Base-by-base conservation (phyloP, 257 asterid species). In the Solanum clarkiae region DNA sequence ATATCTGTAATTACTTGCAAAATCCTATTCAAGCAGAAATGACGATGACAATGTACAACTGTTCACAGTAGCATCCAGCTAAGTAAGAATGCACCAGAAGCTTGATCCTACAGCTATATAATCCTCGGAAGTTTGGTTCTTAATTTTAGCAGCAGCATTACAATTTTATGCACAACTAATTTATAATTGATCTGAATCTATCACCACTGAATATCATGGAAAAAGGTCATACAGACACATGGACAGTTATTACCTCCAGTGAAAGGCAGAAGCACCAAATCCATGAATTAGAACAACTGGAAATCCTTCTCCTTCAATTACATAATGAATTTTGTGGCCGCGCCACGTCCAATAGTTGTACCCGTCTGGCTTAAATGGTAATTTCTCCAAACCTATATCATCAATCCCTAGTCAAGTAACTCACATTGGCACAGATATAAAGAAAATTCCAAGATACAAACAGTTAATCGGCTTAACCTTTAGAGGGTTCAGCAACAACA, bases 261-360 rank as follows among this genome's bases (percentile, higher is more conserved):
- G 99, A 88, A 88, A 96, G 29, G 99, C 97, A 86, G 99, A 96
- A 92, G 98, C 98, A 47, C 99, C 99, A 88, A 96, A 96, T 1
- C 99, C 99, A 90, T 96, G 99, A 91, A 96, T 92, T 32, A 94
- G 93, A 89, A 96, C 95, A 87, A 96, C 88, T 59, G 99, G 98
- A 66, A 55, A 51, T 4, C 99, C 99, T 84, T 96, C 97, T 84
- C 99, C 99, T 92, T 96, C 92, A 62, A 89, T 98, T 29, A 96
- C 97, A 88, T 94, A 96, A 86, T 96, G 99, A 85, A 96, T 94
- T 84, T 88, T 93, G 29, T 92, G 87, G 80, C 92, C 99, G 84
- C 88, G 85, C 99, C 99, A 96, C 0, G 89, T 93, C 98, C 99
- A 96, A 74, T 85, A 94, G 80, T 93, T 95, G 86, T 94, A 95